These are phyloP conservation scores for Ballota nigra DNA, from an alignment of 257 asterid genomes.

Conservation along the genomic window DNA sequence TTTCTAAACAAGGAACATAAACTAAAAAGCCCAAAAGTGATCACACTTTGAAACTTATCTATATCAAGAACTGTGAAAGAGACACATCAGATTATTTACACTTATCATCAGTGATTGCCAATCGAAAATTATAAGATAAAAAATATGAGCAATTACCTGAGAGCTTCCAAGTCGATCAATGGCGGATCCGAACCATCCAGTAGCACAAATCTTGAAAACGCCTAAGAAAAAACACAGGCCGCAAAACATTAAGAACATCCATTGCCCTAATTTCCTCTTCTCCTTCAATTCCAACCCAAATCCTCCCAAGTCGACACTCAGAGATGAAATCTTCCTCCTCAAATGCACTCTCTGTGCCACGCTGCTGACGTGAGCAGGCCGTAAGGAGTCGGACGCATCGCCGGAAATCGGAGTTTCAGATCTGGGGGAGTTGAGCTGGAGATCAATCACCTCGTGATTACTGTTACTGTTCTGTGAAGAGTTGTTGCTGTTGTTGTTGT, in stretches of 20 bases:
- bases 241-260: conserved; percentile 78
- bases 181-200: conserved; percentile 97
- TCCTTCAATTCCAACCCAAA: conserved; percentile 74
- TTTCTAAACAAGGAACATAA: conserved; percentile 8
- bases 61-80: conserved; percentile 15
- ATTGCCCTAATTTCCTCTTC: conserved; percentile 70
- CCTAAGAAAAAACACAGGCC: conserved; percentile 81
- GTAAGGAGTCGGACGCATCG: conserved; percentile 48
- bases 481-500: conserved; percentile 8
- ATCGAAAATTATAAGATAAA: too few relatives aligned
- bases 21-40: conserved; percentile 3
- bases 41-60: background rate
- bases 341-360: conserved; percentile 67
- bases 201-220: conserved; percentile 78
- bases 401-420: conserved; percentile 58
- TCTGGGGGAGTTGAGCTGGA: conserved; percentile 82
- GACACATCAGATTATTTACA: background rate
- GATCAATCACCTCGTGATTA: conserved; percentile 72
- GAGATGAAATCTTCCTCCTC: conserved; percentile 68
- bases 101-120: background rate
- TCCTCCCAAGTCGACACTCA: conserved; percentile 61
- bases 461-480: conserved; percentile 37
- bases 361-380: conserved; percentile 60
- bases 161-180: conserved; percentile 56
- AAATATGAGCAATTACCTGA: conserved; percentile 61